phyloP scores from a whole-genome alignment of 2,329 filamentous ascomycete genomes.

The Aspergillus terreus region DNA sequence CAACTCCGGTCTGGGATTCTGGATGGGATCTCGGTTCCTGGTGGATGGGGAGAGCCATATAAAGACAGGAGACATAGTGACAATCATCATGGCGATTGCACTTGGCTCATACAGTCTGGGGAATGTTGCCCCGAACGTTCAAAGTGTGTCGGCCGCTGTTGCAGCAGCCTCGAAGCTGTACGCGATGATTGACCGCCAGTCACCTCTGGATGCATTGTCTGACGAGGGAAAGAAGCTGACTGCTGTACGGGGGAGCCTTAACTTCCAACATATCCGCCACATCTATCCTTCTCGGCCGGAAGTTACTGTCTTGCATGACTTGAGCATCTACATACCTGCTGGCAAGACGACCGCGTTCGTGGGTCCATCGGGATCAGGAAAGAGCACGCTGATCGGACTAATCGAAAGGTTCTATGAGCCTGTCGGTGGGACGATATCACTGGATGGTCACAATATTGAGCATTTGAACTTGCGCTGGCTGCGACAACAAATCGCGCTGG shows the following conservation, averaged over 20 bases:
- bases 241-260: conserved; percentile 28
- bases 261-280: conserved; percentile 43
- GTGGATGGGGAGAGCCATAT: conserved; percentile 16
- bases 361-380: conserved; percentile 49
- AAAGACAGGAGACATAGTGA: conserved; percentile 23
- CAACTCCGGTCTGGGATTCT: conserved; percentile 32
- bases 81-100: conserved; percentile 29
- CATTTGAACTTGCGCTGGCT: conserved; percentile 63
- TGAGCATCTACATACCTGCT: conserved; percentile 43
- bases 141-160: conserved; percentile 42
- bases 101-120: conserved; percentile 37
- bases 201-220: conserved; percentile 36
- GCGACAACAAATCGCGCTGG: conserved; percentile 66
- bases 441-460: conserved; percentile 73
- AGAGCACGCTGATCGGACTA: conserved; percentile 46
- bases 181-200: conserved; percentile 38
- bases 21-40: conserved; percentile 30
- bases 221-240: conserved; percentile 21
- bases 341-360: conserved; percentile 55
- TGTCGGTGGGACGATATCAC: conserved; percentile 43
- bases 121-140: conserved; percentile 39
- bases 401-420: conserved; percentile 58
- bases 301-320: conserved; percentile 40
- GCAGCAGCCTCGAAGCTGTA: conserved; percentile 38
- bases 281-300: conserved; percentile 46